phyloP scores from a whole-genome alignment of 495 filamentous ascomycete genomes.

The Aspergillus homomorphus region DNA sequence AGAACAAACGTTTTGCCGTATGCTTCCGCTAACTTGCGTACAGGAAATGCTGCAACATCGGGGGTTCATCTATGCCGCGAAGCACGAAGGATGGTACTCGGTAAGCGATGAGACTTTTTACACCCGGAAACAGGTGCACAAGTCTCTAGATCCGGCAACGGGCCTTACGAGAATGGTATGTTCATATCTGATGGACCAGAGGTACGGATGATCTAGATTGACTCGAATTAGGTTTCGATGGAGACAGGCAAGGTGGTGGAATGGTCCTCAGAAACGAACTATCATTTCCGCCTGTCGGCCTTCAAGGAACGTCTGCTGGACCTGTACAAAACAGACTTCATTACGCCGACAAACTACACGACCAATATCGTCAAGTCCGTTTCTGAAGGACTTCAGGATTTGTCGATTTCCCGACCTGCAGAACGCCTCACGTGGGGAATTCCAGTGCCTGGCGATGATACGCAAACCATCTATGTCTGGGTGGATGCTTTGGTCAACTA shows the following conservation, averaged over 20 bases:
- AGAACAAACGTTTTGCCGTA: background rate
- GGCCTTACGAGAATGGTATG: constrained; percentile 73
- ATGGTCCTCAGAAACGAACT: constrained; percentile 91
- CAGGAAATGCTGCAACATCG: constrained; percentile 65
- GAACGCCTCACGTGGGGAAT: constrained; percentile 86
- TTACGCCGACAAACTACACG: constrained; percentile 65
- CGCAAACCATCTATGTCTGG: constrained; percentile 97
- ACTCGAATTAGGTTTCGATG: constrained; percentile 53
- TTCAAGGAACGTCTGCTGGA: constrained; percentile 71
- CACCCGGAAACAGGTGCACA: constrained; percentile 68
- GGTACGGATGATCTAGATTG: background rate
- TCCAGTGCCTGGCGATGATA: constrained; percentile 75
- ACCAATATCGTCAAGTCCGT: constrained; percentile 67
- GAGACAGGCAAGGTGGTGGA: constrained; percentile 92
- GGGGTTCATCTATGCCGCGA: constrained; percentile 78
- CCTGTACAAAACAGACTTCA: constrained; percentile 73
- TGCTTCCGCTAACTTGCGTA: constrained; percentile 12
- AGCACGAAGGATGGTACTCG: constrained; percentile 95
- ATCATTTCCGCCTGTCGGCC: constrained; percentile 87
- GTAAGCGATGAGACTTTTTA: constrained; percentile 97
- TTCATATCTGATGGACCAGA: background rate
- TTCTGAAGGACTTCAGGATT: constrained; percentile 68
- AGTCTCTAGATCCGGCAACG: constrained; percentile 71
- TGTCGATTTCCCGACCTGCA: constrained; percentile 82
- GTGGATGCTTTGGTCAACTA: constrained; percentile 95